Evolutionary conservation across 495 filamentous ascomycete genomes (phyloP).

Genomic region (Pseudoneurospora amorphoporcata): DNA sequence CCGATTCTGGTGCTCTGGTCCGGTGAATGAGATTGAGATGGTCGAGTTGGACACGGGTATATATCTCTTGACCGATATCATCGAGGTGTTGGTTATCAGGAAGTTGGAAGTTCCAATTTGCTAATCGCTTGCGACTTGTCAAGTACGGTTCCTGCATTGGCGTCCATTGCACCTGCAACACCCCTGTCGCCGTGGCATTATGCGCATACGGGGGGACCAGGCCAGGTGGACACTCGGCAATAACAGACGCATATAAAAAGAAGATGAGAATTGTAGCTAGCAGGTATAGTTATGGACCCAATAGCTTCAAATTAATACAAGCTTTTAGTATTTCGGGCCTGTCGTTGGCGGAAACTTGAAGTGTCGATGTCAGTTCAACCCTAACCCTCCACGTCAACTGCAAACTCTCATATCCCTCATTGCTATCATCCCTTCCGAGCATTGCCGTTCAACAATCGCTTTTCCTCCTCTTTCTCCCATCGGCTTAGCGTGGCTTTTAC

Average conservation of each 20-base stretch:
- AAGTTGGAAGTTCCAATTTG: background rate
- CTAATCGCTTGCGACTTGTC: background rate
- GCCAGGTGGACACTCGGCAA: background rate
- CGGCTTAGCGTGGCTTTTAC: background rate
- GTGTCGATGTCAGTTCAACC: background rate
- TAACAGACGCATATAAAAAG: background rate
- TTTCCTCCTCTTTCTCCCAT: background rate
- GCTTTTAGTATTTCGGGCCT: background rate
- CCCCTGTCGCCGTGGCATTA: background rate
- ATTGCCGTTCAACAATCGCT: background rate
- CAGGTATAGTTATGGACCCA: background rate
- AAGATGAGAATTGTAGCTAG: background rate
- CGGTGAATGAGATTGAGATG: background rate
- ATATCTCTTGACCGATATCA: background rate
- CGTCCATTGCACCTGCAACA: background rate
- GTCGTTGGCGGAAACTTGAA: background rate
- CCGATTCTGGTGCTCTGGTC: background rate
- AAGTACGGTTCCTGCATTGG: background rate
- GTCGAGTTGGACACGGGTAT: background rate
- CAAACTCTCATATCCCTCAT: background rate
- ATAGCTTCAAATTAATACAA: rapidly evolving
- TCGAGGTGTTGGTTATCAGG: background rate
- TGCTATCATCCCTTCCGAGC: background rate
- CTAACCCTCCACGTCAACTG: background rate
- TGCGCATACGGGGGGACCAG: background rate